Conservation (phyloP, 2,329 filamentous ascomycete species). For the Capronia americana region DNA sequence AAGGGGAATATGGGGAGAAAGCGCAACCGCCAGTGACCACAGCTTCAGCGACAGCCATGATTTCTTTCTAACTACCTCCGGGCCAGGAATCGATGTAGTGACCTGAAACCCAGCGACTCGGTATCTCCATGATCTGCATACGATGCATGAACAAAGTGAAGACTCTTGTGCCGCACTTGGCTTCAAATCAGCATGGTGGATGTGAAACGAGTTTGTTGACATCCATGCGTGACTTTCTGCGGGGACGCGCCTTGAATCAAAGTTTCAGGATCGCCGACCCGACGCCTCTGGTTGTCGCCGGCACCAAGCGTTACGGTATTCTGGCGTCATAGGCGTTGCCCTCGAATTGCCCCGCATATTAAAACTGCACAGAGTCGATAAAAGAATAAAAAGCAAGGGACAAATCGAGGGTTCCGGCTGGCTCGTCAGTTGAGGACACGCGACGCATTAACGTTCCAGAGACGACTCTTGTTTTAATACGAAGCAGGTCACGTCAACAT, state of each 20-base stretch:
- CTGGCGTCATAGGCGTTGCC: not conserved
- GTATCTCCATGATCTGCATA: not conserved
- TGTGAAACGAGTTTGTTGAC: conserved; percentile 3
- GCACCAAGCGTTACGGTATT: not conserved
- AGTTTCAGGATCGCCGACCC: conserved; percentile 6
- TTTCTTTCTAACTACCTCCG: not conserved
- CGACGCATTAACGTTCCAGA: not conserved
- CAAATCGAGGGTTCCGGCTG: not conserved
- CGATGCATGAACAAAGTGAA: not conserved
- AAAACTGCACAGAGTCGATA: not conserved
- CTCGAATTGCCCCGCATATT: not conserved
- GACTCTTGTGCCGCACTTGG: not conserved
- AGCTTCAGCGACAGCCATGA: not conserved
- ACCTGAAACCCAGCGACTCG: not conserved
- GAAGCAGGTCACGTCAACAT: conserved; percentile 19
- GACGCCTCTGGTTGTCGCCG: not conserved
- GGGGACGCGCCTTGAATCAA: not conserved
- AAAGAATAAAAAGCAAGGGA: not conserved
- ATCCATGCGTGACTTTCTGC: not conserved
- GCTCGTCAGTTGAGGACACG: not conserved
- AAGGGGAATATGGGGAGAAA: conserved; percentile 22
- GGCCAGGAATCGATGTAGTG: not conserved
- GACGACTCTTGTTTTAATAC: not conserved
- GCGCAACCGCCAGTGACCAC: conserved; percentile 1
- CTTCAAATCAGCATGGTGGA: not conserved